Conservation (phyloP, 2,329 filamentous ascomycete species). For the Cadophora malorum region DNA sequence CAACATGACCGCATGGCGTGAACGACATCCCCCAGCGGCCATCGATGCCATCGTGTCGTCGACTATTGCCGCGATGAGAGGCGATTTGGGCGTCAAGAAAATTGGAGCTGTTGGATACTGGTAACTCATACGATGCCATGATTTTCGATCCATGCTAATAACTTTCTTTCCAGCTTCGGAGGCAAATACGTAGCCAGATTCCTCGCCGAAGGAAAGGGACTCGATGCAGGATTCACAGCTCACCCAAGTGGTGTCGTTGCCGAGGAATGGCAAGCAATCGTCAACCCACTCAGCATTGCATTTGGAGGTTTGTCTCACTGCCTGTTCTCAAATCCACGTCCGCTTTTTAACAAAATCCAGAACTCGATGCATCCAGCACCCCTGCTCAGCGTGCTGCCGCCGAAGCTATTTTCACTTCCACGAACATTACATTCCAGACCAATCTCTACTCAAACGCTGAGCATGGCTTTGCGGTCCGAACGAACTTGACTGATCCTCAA, state of each 20-base stretch:
- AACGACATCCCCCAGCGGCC: slow-evolving; percentile 48
- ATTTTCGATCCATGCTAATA: slow-evolving; percentile 3
- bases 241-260: slow-evolving; percentile 68
- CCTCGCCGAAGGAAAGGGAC: slow-evolving; percentile 54
- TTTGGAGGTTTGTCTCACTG: slow-evolving; percentile 56
- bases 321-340: slow-evolving; percentile 30
- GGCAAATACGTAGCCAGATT: slow-evolving; percentile 63
- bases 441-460: slow-evolving; percentile 70
- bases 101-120: slow-evolving; percentile 68
- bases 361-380: slow-evolving; percentile 47
- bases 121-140: slow-evolving; percentile 2
- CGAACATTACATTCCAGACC: slow-evolving; percentile 67
- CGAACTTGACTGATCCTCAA: slow-evolving; percentile 57
- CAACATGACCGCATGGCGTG: slow-evolving; percentile 51
- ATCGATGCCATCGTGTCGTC: slow-evolving; percentile 56
- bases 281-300: slow-evolving; percentile 64
- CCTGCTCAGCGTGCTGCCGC: slow-evolving; percentile 29
- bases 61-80: slow-evolving; percentile 54
- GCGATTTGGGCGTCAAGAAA: slow-evolving; percentile 55
- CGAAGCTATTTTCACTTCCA: slow-evolving; percentile 63
- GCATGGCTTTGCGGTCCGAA: slow-evolving; percentile 78
- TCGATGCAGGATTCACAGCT: slow-evolving; percentile 66
- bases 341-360: slow-evolving; percentile 38
- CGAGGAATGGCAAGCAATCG: slow-evolving; percentile 63
- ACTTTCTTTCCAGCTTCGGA: slow-evolving; percentile 53